Evolutionary conservation across 2,329 filamentous ascomycete genomes (phyloP).

Genomic region (Aureobasidium mangrovei): DNA sequence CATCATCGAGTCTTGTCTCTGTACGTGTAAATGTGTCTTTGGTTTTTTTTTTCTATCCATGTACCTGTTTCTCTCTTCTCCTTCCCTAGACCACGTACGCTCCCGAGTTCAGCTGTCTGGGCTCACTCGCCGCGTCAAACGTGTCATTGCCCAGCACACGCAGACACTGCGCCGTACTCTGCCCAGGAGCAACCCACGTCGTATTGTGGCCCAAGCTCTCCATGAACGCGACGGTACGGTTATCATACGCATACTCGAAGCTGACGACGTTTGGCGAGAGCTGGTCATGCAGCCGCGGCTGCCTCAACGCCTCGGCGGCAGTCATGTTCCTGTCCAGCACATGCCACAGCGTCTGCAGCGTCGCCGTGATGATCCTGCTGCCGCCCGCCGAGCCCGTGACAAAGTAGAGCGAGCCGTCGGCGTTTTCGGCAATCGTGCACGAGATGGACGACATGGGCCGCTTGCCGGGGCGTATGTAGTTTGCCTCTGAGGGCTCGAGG

Average conservation of each 20-base stretch:
- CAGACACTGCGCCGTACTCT: conserved; percentile 65
- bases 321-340: conserved; percentile 58
- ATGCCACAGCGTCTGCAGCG: conserved; percentile 64
- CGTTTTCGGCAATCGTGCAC: conserved; percentile 64
- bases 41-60: too few species aligned
- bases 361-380: conserved; percentile 72
- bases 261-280: conserved; percentile 59
- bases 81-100: conserved; percentile 45
- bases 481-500: conserved; percentile 68
- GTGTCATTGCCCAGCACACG: conserved; percentile 51
- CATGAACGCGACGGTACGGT: conserved; percentile 56
- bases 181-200: conserved; percentile 54
- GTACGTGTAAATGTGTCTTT: too few species aligned
- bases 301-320: conserved; percentile 51
- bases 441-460: conserved; percentile 76
- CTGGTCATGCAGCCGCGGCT: conserved; percentile 73
- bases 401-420: conserved; percentile 57
- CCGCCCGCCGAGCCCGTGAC: conserved; percentile 71
- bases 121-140: conserved; percentile 72
- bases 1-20: too few species aligned
- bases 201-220: conserved; percentile 59
- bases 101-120: conserved; percentile 61
- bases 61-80: too few species aligned
- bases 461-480: conserved; percentile 75
- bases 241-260: conserved; percentile 63